A percentile compares a stretch with the other conserved stretches of the same genome.
Conservation (phyloP, 768 basidiomycete genomes). For the Trametopsis cervina region DNA sequence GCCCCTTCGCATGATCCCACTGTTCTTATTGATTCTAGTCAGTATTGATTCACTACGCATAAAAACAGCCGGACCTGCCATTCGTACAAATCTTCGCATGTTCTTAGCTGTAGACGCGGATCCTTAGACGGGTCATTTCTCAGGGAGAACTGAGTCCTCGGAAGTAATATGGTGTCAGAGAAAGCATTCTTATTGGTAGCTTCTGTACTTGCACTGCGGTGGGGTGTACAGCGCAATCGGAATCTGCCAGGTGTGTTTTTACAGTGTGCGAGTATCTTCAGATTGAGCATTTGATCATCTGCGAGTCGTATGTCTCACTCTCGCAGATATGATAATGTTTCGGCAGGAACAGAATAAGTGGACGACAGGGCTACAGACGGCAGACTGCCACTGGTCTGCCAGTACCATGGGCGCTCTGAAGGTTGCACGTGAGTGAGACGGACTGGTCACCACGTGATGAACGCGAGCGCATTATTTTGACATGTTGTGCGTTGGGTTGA, state of each 20-base stretch:
- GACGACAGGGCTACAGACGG: too few species aligned
- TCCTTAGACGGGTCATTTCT: constrained; percentile 58
- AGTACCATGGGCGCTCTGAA: too few species aligned
- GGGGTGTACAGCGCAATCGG: neutral
- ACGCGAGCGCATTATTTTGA: constrained; percentile 24
- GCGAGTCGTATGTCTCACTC: neutral
- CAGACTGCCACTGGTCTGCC: too few species aligned
- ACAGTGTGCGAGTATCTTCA: too few species aligned
- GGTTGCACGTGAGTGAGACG: too few species aligned
- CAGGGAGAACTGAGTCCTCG: constrained; percentile 75
- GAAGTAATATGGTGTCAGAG: constrained; percentile 66
- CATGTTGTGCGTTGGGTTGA: constrained; percentile 24
- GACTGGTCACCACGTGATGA: constrained; percentile 21
- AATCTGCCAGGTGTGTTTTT: too few species aligned
- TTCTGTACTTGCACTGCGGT: neutral
- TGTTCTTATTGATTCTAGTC: constrained; percentile 26
- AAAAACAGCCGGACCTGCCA: constrained; percentile 57
- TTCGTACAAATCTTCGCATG: constrained; percentile 67
- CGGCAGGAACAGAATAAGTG: too few species aligned
- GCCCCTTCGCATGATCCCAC: constrained; percentile 60
- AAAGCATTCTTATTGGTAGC: constrained; percentile 30
- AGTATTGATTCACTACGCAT: constrained; percentile 1
- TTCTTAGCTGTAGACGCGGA: constrained; percentile 54
- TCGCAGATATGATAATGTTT: constrained; percentile 8
- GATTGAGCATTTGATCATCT: neutral